Base-by-base conservation (phyloP, 140 eudicot genomes). In the Flaveria floridana region DNA sequence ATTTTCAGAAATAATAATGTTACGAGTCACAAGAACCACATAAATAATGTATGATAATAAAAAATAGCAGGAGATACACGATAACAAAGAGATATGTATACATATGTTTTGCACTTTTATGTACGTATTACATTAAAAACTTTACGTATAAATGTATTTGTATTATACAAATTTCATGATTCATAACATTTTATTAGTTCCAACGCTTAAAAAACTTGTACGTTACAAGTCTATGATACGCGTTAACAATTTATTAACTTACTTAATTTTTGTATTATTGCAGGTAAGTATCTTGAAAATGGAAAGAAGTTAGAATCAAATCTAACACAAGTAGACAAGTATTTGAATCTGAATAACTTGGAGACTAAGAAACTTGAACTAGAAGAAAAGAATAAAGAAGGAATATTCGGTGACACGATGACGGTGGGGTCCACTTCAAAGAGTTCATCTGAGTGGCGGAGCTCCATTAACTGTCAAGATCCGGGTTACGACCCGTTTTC, bases 381-480 rank as follows among this genome's bases (percentile, higher is more conserved):
- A 0, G 73, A 84, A 64, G 88, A 81, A 78, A 82, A 83, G 42
- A 86, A 89, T 25, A 78, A 86, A 50, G 88, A 81, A 25, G 96
- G 81, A 77, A 86, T 83, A 5, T 88, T 76, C 72, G 91, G 89
- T 39, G 96, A 94, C 59, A 82, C 96, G 34, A 85, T 81, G 73
- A 94, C 96, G 0, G 81, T 90, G 6, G 99, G 99, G 11, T 94
- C 99, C 13, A 94, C 97, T 42, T 94, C 99, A 0, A 94, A 88
- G 81, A 89, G 91, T 75, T 94, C 99, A 6, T 90, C 99, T 0
- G 99, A 94, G 51, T 94, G 99, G 97, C 84, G 96, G 71, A 90
- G 99, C 82, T 94, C 99, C 15, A 88, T 94, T 41, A 86, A 86
- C 34, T 86, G 83, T 28, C 73, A 88, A 48, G 97, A 88, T 25